Evolutionary conservation across 1,284 basidiomycete genomes (phyloP).

Genomic region (Marasmius tenuissimus): DNA sequence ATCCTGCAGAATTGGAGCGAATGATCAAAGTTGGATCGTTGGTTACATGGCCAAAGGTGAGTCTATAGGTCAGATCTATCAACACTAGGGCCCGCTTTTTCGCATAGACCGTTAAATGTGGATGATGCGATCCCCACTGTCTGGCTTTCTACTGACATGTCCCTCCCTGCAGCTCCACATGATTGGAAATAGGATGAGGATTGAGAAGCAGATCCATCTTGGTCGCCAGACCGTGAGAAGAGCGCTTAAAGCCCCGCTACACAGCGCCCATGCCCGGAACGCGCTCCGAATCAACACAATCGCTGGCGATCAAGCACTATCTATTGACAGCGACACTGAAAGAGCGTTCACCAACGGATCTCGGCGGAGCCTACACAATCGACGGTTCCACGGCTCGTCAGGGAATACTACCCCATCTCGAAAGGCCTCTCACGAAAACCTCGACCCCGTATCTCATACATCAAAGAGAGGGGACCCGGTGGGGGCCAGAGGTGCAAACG

Average conservation of each 20-base stretch:
- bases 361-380: slow-evolving; percentile 44
- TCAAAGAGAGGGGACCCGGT: slow-evolving; percentile 35
- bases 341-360: slow-evolving; percentile 49
- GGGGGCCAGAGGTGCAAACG: neutral
- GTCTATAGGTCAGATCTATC: neutral
- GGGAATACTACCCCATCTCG: slow-evolving; percentile 18
- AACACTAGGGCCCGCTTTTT: neutral
- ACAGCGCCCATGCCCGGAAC: neutral
- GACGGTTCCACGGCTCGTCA: slow-evolving; percentile 18
- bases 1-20: slow-evolving; percentile 72
- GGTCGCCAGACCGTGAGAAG: slow-evolving; percentile 77
- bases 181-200: slow-evolving; percentile 80
- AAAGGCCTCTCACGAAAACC: slow-evolving; percentile 32
- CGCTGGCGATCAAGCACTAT: slow-evolving; percentile 48
- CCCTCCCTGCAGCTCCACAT: slow-evolving; percentile 70
- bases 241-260: slow-evolving; percentile 32
- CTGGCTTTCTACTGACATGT: neutral
- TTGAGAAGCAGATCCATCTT: slow-evolving; percentile 81
- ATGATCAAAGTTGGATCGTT: slow-evolving; percentile 86
- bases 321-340: slow-evolving; percentile 63
- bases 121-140: neutral
- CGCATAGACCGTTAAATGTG: neutral
- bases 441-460: slow-evolving; percentile 38
- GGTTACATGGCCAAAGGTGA: slow-evolving; percentile 95
- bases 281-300: slow-evolving; percentile 17